phyloP scores from a whole-genome alignment of 257 asterid genomes.

The Nicotiana tabacum region DNA sequence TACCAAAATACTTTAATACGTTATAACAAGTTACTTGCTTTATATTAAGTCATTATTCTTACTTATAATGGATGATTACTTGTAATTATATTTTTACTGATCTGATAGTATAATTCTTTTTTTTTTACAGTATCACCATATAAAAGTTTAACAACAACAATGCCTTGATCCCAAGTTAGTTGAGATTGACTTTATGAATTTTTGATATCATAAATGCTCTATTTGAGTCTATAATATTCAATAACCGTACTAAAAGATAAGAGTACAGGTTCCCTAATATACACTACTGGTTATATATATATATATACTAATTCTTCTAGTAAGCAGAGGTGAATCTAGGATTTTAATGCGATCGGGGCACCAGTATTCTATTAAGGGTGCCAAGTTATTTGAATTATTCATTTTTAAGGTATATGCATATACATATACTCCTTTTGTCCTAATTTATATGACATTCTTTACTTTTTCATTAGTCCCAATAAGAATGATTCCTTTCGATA shows the following conservation, averaged over 20 bases:
- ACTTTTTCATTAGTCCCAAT: no score
- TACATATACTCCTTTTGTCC: no score
- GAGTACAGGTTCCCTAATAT: background rate
- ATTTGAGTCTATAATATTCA: background rate
- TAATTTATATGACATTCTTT: no score
- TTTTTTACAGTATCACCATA: background rate
- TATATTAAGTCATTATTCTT: background rate
- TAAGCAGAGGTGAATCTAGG: no score
- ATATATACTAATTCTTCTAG: no score
- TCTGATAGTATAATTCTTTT: background rate
- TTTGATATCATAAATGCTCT: background rate
- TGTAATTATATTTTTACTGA: background rate
- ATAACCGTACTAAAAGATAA: background rate
- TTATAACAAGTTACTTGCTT: background rate
- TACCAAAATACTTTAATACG: background rate
- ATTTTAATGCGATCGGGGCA: no score
- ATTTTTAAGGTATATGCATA: no score
- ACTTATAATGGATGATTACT: background rate
- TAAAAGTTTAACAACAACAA: background rate
- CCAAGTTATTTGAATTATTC: no score
- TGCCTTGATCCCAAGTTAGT: accelerated
- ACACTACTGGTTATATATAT: background rate
- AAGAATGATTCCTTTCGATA: no score
- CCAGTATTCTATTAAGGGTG: no score
- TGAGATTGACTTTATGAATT: background rate